Evolutionary conservation across 345 rosid species (phyloP), one percentile per base, ranked within the genome.

Genomic region (Adansonia digitata): DNA sequence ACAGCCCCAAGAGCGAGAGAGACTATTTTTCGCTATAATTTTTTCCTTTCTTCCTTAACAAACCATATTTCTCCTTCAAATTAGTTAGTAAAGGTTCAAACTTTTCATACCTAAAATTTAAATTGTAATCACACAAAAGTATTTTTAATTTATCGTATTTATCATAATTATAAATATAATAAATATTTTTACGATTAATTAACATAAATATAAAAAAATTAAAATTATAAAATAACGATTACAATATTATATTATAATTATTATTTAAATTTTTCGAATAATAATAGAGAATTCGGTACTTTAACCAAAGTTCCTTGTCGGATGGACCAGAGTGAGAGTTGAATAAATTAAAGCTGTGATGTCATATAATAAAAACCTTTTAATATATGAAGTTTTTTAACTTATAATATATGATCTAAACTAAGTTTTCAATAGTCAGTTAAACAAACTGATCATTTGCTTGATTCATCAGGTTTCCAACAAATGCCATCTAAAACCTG

Each of bases 391-490:
- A 3, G 12, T 40, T n/a, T 29, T 48, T 48, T 5, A 13, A 46
- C 51, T 5, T 43, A 37, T 37, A 35, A 26, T 52, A 48, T 31
- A 51, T 55, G 26, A 70, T 31, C 24, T 70, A n/a, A n/a, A 20
- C 60, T 45, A 52, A n/a, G 55, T 24, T 72, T 74, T 73, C 61
- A 78, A 74, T 80, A 67, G 75, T 85, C 82, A 65, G 88, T 78
- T 81, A 77, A 84, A 84, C 88, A 81, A 75, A 77, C 82, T 78
- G 81, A 77, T n/a, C n/a, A n/a, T 71, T 80, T 85, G 82, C 90
- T 85, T 87, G 77, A 69, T 80, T 73, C 75, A 48, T n/a, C 79
- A 81, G 80, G 83, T 83, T 84, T 81, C 82, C 66, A 78, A 84
- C 87, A 78, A 74, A 78, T 64, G 40, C 74, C 74, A 69, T 76